A percentile compares a stretch with the other conserved stretches of the same genome.
These are phyloP conservation scores for Pestalotiopsis sp. DNA, from an alignment of 2,329 filamentous ascomycete species.

Conservation along the genomic window DNA sequence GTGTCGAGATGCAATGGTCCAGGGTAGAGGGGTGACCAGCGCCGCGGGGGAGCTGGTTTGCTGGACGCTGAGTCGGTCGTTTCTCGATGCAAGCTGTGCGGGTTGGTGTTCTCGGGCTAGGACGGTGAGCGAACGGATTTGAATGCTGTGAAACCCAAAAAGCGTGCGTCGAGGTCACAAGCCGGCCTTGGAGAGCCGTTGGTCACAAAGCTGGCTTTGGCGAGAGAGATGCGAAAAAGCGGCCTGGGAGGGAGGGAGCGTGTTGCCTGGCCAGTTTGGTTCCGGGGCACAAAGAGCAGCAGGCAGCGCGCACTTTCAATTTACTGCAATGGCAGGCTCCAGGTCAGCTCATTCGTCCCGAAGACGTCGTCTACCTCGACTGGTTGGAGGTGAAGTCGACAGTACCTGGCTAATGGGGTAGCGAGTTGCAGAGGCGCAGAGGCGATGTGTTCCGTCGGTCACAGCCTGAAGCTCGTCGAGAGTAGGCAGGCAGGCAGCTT, in stretches of 20 bases:
- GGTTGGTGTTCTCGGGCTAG: conserved; percentile 3
- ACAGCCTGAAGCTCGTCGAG: no score
- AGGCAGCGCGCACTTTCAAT: no score
- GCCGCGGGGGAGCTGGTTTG: conserved; percentile 2
- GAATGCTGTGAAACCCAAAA: background rate
- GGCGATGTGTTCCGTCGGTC: no score
- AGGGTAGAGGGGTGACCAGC: background rate
- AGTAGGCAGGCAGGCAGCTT: background rate
- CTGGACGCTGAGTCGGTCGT: conserved; percentile 6
- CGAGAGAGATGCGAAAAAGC: background rate
- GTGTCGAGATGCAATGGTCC: conserved; percentile 8
- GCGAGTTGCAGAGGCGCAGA: no score
- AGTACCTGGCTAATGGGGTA: no score
- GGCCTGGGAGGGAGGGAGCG: background rate
- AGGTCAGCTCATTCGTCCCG: no score
- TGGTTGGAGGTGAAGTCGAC: no score
- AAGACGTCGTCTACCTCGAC: no score
- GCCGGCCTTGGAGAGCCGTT: background rate
- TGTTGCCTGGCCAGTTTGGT: background rate
- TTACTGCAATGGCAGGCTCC: no score
- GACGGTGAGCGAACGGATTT: background rate
- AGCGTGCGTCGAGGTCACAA: background rate
- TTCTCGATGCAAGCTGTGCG: conserved; percentile 7
- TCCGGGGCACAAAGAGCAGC: background rate
- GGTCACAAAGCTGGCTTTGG: background rate